Evolutionary conservation across 2,329 filamentous ascomycete species (phyloP).

Genomic region (Phaeomoniella chlamydospora): DNA sequence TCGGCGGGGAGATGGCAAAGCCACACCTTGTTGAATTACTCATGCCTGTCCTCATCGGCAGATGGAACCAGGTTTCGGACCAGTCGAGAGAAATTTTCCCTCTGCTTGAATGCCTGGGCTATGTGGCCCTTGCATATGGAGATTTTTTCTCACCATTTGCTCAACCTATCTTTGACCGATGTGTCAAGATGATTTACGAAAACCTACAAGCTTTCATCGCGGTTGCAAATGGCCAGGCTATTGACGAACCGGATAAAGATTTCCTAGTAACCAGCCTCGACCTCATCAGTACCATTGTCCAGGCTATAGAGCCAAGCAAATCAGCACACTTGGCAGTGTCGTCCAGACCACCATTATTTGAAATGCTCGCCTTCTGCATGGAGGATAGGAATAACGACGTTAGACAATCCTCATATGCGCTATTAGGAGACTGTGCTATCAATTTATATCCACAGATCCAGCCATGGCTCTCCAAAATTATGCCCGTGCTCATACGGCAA

Average conservation of each 20-base stretch:
- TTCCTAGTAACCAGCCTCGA: conserved; percentile 93
- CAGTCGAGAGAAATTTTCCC: conserved; percentile 89
- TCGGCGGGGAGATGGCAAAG: conserved; percentile 66
- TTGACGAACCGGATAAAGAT: conserved; percentile 85
- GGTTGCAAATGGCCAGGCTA: conserved; percentile 49
- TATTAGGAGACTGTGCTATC: conserved; percentile 88
- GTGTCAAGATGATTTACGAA: conserved; percentile 78
- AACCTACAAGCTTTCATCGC: conserved; percentile 72
- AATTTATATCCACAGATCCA: conserved; percentile 76
- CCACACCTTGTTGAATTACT: conserved; percentile 69
- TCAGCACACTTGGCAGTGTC: conserved; percentile 61
- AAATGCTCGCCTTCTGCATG: conserved; percentile 83
- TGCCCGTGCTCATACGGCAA: conserved; percentile 71
- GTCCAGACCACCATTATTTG: conserved; percentile 74
- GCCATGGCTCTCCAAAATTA: conserved; percentile 54
- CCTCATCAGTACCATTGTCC: conserved; percentile 81
- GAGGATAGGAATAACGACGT: conserved; percentile 84
- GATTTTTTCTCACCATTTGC: conserved; percentile 74
- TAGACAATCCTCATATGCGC: conserved; percentile 85
- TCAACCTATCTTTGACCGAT: conserved; percentile 71
- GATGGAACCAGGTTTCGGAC: conserved; percentile 78
- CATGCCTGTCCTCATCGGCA: conserved; percentile 81
- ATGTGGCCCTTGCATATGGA: conserved; percentile 76
- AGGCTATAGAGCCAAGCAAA: conserved; percentile 63
- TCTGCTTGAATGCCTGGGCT: conserved; percentile 88